phyloP scores from a whole-genome alignment of 495 filamentous ascomycete species.

The Filosporella fistucella region DNA sequence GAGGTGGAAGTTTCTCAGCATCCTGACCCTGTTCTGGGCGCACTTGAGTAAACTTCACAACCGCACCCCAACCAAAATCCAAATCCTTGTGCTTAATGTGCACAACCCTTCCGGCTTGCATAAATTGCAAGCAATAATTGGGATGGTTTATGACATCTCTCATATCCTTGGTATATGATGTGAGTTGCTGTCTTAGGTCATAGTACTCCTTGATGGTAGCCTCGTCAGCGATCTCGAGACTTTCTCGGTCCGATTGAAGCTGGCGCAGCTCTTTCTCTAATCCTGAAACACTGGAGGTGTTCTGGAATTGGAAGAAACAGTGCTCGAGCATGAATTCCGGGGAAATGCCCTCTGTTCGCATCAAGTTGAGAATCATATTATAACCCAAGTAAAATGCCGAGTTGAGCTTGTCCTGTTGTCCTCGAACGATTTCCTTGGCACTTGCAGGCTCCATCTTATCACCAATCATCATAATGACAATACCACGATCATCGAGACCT shows the following conservation, averaged over 20 bases:
- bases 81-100: constrained; percentile 69
- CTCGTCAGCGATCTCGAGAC: constrained; percentile 78
- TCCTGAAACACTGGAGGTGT: constrained; percentile 73
- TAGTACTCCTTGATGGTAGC: constrained; percentile 88
- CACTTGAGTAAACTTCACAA: constrained; percentile 66
- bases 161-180: constrained; percentile 80
- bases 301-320: constrained; percentile 98
- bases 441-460: constrained; percentile 93
- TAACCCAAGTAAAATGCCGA: constrained; percentile 98
- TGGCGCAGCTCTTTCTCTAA: constrained; percentile 76
- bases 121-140: constrained; percentile 70
- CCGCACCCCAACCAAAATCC: constrained; percentile 91
- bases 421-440: constrained; percentile 90
- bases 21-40: constrained; percentile 53
- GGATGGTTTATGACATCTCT: constrained; percentile 85
- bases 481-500: constrained; percentile 96
- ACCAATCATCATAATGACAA: constrained; percentile 99
- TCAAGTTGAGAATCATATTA: constrained; percentile 96
- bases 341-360: constrained; percentile 92
- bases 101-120: constrained; percentile 80
- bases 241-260: constrained; percentile 65
- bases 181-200: constrained; percentile 74
- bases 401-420: constrained; percentile 93
- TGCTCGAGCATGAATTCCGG: constrained; percentile 95
- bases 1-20: constrained; percentile 58